Base-by-base conservation (phyloP, 176 grass and related monocot species). In the Aegilops longissima region DNA sequence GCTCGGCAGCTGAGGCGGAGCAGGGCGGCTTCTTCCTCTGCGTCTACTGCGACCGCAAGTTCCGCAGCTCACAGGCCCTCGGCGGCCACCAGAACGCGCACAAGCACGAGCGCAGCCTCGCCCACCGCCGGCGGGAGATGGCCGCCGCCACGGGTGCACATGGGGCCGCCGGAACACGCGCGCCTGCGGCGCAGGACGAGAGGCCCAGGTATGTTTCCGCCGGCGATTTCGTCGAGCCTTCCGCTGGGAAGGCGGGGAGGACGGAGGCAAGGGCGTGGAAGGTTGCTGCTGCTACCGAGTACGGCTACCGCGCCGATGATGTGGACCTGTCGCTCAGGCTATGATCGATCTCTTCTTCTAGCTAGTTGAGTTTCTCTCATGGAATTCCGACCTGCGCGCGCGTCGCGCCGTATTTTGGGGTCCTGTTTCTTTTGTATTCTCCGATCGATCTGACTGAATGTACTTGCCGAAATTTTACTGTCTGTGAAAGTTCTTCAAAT, bases 1-100 rank as follows among this genome's bases (percentile, higher is more conserved):
- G 54, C 14, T 70, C 79, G 0, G 89, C 94, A 58, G 54, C 54
- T 16, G 49, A 21, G 54, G 54, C 54, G 31, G 87, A 92, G 82
- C 93, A 82, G 2, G 90, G 78, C 0, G 86, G 96, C 69, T 87
- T 94, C 84, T 98, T 98, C 88, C 47, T 91, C 67, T 98, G 96
- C 88, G 91, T 83, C 75, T 94, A 98, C 87, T 98, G 96, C 80
- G 81, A 89, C 65, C 86, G 88, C 70, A 94, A 96, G 89, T 99
- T 99, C 85, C 70, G 86, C 69, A 99, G 87, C 89, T 99, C 96
- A 4, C 96, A 98, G 77, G 96, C 96, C 11, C 90, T 98, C 5
- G 96, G 96, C 8, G 96, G 96, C 62, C 96, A 98, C 83, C 96
- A 98, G 88, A 98, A 98, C 71, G 96, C 96, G 24, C 96, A 98